A percentile compares a stretch with the other conserved stretches of the same genome.
phyloP scores from a whole-genome alignment of 208 protist species.

The Acanthamoeba comandoni region DNA sequence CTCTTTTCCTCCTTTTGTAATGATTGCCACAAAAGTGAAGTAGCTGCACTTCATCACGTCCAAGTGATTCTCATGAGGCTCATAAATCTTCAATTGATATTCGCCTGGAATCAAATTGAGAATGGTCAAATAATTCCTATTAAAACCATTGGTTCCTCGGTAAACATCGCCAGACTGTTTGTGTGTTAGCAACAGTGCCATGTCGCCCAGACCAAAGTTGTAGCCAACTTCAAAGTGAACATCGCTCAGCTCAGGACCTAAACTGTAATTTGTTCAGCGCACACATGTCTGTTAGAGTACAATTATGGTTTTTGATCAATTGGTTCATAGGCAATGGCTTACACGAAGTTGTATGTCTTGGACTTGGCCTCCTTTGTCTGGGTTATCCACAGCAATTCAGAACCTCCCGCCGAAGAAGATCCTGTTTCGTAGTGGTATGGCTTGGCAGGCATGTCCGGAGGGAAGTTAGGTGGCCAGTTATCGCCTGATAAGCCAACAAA shows the following conservation, averaged over 20 bases:
- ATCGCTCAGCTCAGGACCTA: constrained; percentile 53
- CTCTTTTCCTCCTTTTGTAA: constrained; percentile 29
- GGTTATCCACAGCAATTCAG: constrained; percentile 63
- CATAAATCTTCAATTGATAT: constrained; percentile 64
- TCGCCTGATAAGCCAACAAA: constrained; percentile 42
- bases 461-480: constrained; percentile 57
- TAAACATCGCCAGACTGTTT: constrained; percentile 22
- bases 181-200: constrained; percentile 63
- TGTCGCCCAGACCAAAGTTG: constrained; percentile 73
- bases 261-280: too few species aligned
- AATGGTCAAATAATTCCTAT: constrained; percentile 35
- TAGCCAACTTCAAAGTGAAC: constrained; percentile 58
- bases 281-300: too few species aligned
- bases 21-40: constrained; percentile 67
- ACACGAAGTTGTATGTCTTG: constrained; percentile 45
- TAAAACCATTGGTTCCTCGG: constrained; percentile 70
- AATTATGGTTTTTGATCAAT: too few species aligned
- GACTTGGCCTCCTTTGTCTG: constrained; percentile 32
- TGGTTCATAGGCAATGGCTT: too few species aligned
- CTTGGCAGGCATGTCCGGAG: constrained; percentile 61
- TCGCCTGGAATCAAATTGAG: constrained; percentile 40
- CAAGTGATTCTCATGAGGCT: constrained; percentile 47
- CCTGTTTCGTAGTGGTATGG: constrained; percentile 67
- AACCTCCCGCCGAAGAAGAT: not conserved
- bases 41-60: constrained; percentile 66